Percentiles rank a stretch among this genome's conserved stretches.
phyloP scores from a whole-genome alignment of 345 rosid genomes.

The Turritis glabra region DNA sequence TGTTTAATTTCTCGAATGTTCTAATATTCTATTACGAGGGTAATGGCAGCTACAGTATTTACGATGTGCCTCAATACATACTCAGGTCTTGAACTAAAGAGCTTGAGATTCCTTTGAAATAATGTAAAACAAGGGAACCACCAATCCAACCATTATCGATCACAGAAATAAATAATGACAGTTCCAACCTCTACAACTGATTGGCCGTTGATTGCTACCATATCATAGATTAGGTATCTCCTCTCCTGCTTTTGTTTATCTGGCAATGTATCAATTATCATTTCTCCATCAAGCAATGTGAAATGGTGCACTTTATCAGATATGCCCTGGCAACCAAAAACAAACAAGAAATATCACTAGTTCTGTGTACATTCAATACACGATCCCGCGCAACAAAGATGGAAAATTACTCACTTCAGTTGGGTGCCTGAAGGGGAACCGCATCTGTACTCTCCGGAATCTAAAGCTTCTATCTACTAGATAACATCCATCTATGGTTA shows the following conservation, averaged over 20 bases:
- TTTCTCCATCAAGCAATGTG: conserved; percentile 96
- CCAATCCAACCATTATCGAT: conserved; percentile 15
- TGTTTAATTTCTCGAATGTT: conserved; percentile 3
- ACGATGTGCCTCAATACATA: conserved; percentile 17
- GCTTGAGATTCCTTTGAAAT: background rate
- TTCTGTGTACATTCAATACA: conserved; percentile 9
- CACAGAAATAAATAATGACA: conserved; percentile 24
- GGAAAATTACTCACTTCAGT: conserved; percentile 59
- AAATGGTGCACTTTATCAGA: conserved; percentile 81
- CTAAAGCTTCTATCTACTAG: conserved; percentile 85
- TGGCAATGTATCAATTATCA: conserved; percentile 92
- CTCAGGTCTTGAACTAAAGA: background rate
- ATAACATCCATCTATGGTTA: conserved; percentile 87
- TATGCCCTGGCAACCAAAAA: conserved; percentile 55
- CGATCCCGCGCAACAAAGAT: background rate
- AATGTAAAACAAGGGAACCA: conserved; percentile 1
- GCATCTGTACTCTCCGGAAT: conserved; percentile 94
- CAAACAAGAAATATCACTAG: background rate
- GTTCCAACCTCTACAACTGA: conserved; percentile 78
- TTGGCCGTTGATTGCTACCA: conserved; percentile 74
- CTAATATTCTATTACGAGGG: conserved; percentile 6
- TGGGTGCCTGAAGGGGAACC: conserved; percentile 76
- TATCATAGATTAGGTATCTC: conserved; percentile 94
- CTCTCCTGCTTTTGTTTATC: conserved; percentile 93
- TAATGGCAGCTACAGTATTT: conserved; percentile 7